These are phyloP conservation scores for Albifimbria verrucaria DNA, from an alignment of 2,329 filamentous ascomycete genomes.

Conservation along the genomic window DNA sequence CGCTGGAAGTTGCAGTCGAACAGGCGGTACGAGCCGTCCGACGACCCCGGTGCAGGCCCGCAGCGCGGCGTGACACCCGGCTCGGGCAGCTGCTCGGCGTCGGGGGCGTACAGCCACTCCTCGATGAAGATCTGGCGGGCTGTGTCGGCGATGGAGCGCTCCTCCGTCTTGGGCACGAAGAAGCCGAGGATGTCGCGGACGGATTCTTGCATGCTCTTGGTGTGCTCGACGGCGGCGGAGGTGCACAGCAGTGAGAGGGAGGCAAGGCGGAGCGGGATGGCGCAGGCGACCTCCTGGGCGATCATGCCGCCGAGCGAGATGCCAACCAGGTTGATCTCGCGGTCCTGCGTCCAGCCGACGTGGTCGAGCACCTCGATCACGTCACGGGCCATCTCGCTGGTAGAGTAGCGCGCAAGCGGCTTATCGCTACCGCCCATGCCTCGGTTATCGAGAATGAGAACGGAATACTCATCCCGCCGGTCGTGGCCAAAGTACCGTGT, in stretches of 20 bases:
- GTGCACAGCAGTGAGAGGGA: conserved; percentile 61
- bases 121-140: conserved; percentile 64
- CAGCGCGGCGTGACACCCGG: conserved; percentile 36
- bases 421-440: conserved; percentile 80
- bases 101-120: conserved; percentile 60
- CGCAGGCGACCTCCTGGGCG: conserved; percentile 69
- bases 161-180: conserved; percentile 67
- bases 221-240: conserved; percentile 58
- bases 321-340: conserved; percentile 65
- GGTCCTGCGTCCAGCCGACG: conserved; percentile 60
- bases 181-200: conserved; percentile 53
- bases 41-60: conserved; percentile 25
- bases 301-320: conserved; percentile 93
- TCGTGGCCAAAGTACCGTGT: conserved; percentile 79
- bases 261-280: conserved; percentile 49
- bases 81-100: conserved; percentile 51
- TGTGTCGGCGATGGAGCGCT: conserved; percentile 61
- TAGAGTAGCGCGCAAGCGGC: conserved; percentile 74
- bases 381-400: conserved; percentile 81
- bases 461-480: conserved; percentile 63
- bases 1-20: conserved; percentile 80
- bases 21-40: conserved; percentile 34
- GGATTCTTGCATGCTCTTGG: conserved; percentile 61
- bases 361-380: conserved; percentile 66
- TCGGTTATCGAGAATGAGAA: conserved; percentile 78